A percentile compares a stretch with the other conserved stretches of the same genome.
These are phyloP conservation scores for Posidonia australis DNA, from an alignment of 106 monocot genomes.

Conservation along the genomic window DNA sequence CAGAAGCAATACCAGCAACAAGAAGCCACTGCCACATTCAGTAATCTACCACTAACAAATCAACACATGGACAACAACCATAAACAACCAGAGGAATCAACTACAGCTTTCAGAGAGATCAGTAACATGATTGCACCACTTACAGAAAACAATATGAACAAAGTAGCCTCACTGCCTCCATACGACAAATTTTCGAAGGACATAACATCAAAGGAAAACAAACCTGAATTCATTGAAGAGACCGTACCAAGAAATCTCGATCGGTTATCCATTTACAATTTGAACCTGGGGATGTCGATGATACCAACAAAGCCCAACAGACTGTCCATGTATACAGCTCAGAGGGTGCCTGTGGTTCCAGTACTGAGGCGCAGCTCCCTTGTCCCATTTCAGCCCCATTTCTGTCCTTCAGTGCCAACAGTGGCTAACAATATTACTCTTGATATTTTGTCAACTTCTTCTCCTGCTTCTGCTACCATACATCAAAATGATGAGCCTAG, in stretches of 20 bases:
- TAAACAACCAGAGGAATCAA: constrained; percentile 17
- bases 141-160: constrained; percentile 15
- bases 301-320: constrained; percentile 9
- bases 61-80: constrained; percentile 4
- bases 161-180: neutral
- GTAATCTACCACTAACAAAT: neutral
- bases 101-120: constrained; percentile 11
- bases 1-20: constrained; percentile 22
- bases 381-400: neutral
- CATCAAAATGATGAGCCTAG: constrained; percentile 8
- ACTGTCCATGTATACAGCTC: constrained; percentile 25
- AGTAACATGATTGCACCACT: constrained; percentile 11
- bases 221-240: constrained; percentile 27
- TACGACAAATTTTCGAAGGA: constrained; percentile 13
- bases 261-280: neutral
- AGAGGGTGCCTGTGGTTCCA: constrained; percentile 10
- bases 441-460: constrained; percentile 8
- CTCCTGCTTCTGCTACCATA: constrained; percentile 1
- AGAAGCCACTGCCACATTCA: neutral
- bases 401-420: neutral
- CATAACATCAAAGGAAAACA: constrained; percentile 51
- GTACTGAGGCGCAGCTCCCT: constrained; percentile 17
- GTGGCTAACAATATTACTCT: neutral
- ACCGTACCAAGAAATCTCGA: neutral
- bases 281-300: neutral